Evolutionary conservation across 257 asterid genomes (phyloP).

Genomic region (Ehretia macrophylla): DNA sequence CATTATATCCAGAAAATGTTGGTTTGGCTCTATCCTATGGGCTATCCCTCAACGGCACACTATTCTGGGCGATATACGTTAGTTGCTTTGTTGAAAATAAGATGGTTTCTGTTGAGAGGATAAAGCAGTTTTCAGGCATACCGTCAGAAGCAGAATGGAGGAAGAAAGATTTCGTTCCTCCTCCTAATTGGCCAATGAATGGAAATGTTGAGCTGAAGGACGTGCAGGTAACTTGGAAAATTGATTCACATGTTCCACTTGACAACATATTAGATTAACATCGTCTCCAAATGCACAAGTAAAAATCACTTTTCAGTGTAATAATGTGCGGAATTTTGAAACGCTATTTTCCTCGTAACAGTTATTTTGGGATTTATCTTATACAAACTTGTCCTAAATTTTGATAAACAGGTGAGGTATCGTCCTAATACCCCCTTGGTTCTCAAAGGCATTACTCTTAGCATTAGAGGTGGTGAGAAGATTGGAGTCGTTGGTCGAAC

Average conservation of each 20-base stretch:
- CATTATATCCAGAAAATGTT: slow-evolving; percentile 32
- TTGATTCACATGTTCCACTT: background rate
- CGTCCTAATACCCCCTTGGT: slow-evolving; percentile 61
- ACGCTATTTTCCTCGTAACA: too few relatives aligned
- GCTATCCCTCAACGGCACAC: slow-evolving; percentile 39
- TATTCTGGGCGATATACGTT: slow-evolving; percentile 40
- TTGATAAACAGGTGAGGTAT: slow-evolving; percentile 55
- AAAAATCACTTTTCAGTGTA: too few relatives aligned
- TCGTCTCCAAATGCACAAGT: too few relatives aligned
- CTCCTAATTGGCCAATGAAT: slow-evolving; percentile 55
- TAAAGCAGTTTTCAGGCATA: slow-evolving; percentile 56
- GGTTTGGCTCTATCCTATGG: slow-evolving; percentile 77
- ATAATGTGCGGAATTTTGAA: too few relatives aligned
- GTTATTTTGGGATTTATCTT: too few relatives aligned
- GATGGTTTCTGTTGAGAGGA: slow-evolving; percentile 82
- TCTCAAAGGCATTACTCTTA: slow-evolving; percentile 53
- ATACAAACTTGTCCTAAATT: background rate
- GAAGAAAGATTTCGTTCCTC: slow-evolving; percentile 23
- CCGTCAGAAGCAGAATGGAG: slow-evolving; percentile 70
- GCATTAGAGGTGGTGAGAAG: slow-evolving; percentile 57
- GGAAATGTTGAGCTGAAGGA: slow-evolving; percentile 50
- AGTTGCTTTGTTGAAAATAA: slow-evolving; percentile 51
- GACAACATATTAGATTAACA: too few relatives aligned
- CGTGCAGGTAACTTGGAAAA: slow-evolving; percentile 47
- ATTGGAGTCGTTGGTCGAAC: slow-evolving; percentile 82